Evolutionary conservation across 2,329 filamentous ascomycete species (phyloP).

Genomic region (Orbilia quercus): DNA sequence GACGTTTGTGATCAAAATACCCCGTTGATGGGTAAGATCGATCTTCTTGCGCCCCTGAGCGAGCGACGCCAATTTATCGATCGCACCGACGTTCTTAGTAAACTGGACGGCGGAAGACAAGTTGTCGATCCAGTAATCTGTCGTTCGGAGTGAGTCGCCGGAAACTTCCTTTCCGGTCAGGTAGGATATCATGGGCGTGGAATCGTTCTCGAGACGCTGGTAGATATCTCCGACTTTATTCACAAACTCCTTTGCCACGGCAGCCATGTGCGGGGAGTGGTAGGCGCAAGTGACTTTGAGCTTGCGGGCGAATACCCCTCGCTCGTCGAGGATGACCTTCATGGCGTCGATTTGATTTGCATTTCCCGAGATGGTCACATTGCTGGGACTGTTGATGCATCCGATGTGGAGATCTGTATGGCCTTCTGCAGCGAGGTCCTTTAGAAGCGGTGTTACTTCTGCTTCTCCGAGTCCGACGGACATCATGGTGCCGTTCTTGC

Average conservation of each 20-base stretch:
- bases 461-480: slow-evolving; percentile 62
- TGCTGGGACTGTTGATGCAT: slow-evolving; percentile 60
- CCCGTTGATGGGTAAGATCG: slow-evolving; percentile 10
- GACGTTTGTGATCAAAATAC: slow-evolving; percentile 26
- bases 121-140: slow-evolving; percentile 37
- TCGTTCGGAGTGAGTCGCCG: background rate
- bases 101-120: slow-evolving; percentile 26
- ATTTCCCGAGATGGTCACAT: slow-evolving; percentile 60
- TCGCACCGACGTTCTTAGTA: background rate
- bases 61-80: slow-evolving; percentile 15
- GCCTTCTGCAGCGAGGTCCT: slow-evolving; percentile 22
- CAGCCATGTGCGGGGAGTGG: slow-evolving; percentile 65
- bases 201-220: slow-evolving; percentile 4
- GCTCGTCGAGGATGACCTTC: slow-evolving; percentile 21
- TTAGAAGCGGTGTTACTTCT: slow-evolving; percentile 58
- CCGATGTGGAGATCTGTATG: slow-evolving; percentile 20
- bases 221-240: slow-evolving; percentile 28
- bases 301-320: slow-evolving; percentile 61
- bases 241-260: slow-evolving; percentile 61
- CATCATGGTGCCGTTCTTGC: slow-evolving; percentile 62
- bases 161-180: slow-evolving; percentile 19
- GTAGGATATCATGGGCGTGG: slow-evolving; percentile 26
- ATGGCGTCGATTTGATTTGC: slow-evolving; percentile 60
- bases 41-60: background rate
- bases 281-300: slow-evolving; percentile 65